Evolutionary conservation across 176 grass and related monocot genomes (phyloP).

Genomic region (Elaeis guineensis): DNA sequence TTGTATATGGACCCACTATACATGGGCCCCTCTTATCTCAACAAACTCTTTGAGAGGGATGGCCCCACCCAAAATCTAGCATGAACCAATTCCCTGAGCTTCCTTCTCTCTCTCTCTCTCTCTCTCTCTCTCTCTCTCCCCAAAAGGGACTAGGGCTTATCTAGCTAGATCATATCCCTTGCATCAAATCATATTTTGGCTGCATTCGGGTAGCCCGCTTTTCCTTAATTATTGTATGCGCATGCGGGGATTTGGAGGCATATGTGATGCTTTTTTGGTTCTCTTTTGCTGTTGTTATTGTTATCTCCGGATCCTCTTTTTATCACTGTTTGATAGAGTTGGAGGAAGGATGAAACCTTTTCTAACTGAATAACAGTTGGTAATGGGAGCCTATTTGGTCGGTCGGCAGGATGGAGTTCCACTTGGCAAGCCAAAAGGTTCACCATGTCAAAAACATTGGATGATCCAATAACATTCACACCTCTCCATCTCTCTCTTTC

Average conservation of each 20-base stretch:
- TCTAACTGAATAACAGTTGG: neutral
- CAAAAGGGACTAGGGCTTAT: neutral
- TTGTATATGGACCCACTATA: neutral
- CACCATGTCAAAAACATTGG: neutral
- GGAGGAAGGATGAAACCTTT: neutral
- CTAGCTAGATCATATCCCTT: neutral
- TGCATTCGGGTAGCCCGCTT: neutral
- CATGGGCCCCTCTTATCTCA: neutral
- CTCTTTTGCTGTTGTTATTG: neutral
- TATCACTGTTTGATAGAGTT: neutral
- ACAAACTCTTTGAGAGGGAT: neutral
- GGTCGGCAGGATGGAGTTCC: neutral
- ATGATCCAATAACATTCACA: neutral
- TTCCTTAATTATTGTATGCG: neutral
- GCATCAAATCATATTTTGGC: slow-evolving; percentile 1
- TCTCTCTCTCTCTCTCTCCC: too few relatives aligned
- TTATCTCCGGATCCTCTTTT: neutral
- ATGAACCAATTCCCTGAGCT: neutral
- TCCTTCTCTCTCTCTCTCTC: neutral
- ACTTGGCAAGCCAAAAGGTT: neutral
- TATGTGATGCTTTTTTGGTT: neutral
- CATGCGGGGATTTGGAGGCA: neutral
- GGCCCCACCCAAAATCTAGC: neutral
- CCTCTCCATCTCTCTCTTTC: neutral
- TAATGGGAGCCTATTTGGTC: neutral